Conservation (phyloP, 495 filamentous ascomycete genomes). For the Tuber magnatum region DNA sequence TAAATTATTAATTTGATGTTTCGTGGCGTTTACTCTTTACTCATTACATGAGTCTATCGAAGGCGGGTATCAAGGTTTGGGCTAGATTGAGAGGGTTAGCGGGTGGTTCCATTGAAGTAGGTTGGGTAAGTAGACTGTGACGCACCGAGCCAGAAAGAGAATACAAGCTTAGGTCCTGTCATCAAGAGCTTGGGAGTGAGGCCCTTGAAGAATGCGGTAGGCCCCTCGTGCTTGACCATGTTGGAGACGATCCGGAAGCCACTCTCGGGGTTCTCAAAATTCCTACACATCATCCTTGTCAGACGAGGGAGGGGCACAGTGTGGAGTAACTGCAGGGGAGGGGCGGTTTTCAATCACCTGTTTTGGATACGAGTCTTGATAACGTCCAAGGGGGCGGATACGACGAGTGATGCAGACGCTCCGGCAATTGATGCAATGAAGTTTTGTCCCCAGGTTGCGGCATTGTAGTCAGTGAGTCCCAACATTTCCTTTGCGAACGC, state of each 20-base stretch:
- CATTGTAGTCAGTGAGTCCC: conserved; percentile 81
- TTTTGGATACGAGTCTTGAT: conserved; percentile 99
- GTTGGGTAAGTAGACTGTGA: conserved; percentile 5
- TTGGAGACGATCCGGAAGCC: conserved; percentile 83
- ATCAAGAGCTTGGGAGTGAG: conserved; percentile 93
- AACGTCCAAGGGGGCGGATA: conserved; percentile 93
- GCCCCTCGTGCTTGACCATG: conserved; percentile 85
- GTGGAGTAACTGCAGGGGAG: neutral
- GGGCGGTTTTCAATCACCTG: conserved; percentile 36
- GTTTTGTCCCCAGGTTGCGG: conserved; percentile 89
- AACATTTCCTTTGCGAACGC: conserved; percentile 98
- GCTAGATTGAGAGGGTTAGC: conserved; percentile 23
- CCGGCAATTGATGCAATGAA: conserved; percentile 93
- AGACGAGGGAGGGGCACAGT: neutral
- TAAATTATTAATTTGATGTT: neutral
- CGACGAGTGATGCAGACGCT: conserved; percentile 81
- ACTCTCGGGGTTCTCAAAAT: conserved; percentile 94
- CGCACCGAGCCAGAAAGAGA: conserved; percentile 90
- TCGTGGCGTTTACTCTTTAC: neutral
- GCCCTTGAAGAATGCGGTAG: conserved; percentile 91
- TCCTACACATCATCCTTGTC: conserved; percentile 44
- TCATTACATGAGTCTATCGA: conserved; percentile 29
- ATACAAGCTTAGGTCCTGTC: conserved; percentile 97
- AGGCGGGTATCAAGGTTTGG: conserved; percentile 40
- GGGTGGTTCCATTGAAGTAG: neutral